These are phyloP conservation scores for Amanita inopinata DNA, from an alignment of 768 basidiomycete genomes.

Conservation along the genomic window DNA sequence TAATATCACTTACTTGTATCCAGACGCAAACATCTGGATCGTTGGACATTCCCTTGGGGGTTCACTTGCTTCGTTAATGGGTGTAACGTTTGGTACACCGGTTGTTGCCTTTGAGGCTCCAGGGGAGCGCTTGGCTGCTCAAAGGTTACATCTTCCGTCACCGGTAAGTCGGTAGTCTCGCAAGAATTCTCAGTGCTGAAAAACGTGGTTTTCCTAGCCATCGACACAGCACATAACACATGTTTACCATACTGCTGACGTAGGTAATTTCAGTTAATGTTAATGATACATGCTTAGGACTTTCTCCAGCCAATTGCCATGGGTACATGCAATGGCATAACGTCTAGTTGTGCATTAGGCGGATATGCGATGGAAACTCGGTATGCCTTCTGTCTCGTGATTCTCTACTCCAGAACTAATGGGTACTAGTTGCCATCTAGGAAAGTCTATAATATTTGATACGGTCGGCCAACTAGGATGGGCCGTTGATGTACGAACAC, in stretches of 20 bases:
- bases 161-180: constrained; percentile 43
- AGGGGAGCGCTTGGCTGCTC: constrained; percentile 58
- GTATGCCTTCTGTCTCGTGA: constrained; percentile 17
- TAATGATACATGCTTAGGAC: constrained; percentile 1
- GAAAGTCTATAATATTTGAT: constrained; percentile 76
- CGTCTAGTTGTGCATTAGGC: constrained; percentile 35
- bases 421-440: constrained; percentile 66
- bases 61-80: constrained; percentile 72
- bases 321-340: constrained; percentile 70
- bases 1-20: constrained; percentile 87
- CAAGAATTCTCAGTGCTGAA: not conserved
- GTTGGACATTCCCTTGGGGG: constrained; percentile 82
- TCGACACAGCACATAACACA: constrained; percentile 73
- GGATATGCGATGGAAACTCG: constrained; percentile 81
- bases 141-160: constrained; percentile 76
- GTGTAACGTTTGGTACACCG: constrained; percentile 85
- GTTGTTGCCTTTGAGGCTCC: constrained; percentile 89
- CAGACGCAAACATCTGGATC: constrained; percentile 83
- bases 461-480: constrained; percentile 76
- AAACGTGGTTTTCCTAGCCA: constrained; percentile 31
- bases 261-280: constrained; percentile 17
- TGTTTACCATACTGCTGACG: constrained; percentile 86
- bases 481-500: constrained; percentile 66
- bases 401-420: not conserved
- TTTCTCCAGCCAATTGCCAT: constrained; percentile 69